Evolutionary conservation across 2,329 filamentous ascomycete species (phyloP).

Genomic region (Ciborinia camelliae): DNA sequence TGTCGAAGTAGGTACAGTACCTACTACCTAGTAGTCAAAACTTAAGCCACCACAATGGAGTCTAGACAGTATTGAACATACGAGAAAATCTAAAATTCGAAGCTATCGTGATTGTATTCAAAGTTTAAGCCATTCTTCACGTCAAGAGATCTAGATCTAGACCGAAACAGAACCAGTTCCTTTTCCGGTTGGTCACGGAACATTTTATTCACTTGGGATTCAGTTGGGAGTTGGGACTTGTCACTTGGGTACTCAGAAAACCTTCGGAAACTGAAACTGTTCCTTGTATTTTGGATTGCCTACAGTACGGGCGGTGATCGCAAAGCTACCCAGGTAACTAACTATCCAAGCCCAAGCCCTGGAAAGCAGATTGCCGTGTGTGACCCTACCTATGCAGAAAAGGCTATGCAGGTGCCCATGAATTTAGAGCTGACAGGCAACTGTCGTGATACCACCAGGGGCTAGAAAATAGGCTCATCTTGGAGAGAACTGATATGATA

Average conservation of each 20-base stretch:
- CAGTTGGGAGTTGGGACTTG: no score
- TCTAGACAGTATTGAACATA: not conserved
- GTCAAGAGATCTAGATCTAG: not conserved
- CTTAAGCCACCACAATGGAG: not conserved
- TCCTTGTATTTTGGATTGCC: not conserved
- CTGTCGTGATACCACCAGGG: not conserved
- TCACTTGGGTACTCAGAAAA: not conserved
- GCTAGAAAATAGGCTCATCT: not conserved
- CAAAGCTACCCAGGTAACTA: not conserved
- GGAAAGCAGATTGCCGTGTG: not conserved
- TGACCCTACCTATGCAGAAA: not conserved
- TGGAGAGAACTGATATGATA: not conserved
- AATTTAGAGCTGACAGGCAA: not conserved
- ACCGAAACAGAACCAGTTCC: not conserved
- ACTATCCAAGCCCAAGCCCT: not conserved
- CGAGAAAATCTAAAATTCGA: not conserved
- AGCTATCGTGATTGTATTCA: slow-evolving; percentile 6
- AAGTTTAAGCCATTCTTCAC: not conserved
- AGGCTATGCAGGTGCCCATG: slow-evolving; percentile 5
- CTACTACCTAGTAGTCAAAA: not conserved
- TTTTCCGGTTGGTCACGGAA: not conserved
- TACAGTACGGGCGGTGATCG: not conserved
- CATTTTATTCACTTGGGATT: not conserved
- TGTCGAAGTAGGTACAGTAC: no score
- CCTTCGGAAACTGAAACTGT: not conserved